These are phyloP conservation scores for Leishmania aethiopica DNA, from an alignment of 208 protist genomes.

Conservation along the genomic window DNA sequence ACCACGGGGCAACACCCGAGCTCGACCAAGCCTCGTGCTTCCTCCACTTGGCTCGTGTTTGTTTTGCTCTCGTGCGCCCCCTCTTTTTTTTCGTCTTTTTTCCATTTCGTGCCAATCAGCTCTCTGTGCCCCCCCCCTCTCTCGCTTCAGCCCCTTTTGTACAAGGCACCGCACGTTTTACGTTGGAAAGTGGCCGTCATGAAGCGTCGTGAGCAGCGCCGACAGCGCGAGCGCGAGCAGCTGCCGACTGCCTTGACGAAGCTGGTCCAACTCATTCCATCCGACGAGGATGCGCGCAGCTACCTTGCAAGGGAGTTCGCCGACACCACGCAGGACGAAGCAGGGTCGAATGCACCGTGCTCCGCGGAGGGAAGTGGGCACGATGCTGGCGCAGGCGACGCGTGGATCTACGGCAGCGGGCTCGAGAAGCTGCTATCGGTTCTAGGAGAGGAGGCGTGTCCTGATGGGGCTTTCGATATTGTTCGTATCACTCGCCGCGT, in stretches of 20 bases:
- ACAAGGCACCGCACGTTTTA: neutral
- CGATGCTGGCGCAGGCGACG: conserved; percentile 18
- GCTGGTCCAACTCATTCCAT: conserved; percentile 52
- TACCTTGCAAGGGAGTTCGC: conserved; percentile 42
- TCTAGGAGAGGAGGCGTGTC: conserved; percentile 54
- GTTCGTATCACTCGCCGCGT: conserved; percentile 69
- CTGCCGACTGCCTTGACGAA: conserved; percentile 50
- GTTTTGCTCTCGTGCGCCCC: neutral
- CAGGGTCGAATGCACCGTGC: conserved; percentile 1
- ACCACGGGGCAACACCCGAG: neutral
- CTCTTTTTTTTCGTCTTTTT: neutral
- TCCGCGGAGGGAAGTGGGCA: neutral
- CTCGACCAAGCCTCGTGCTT: neutral
- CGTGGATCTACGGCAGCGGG: conserved; percentile 54
- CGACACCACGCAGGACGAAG: neutral
- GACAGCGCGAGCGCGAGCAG: conserved; percentile 71
- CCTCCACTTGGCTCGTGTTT: neutral
- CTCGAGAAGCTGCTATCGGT: conserved; percentile 53
- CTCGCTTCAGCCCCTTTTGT: neutral
- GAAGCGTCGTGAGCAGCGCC: conserved; percentile 63
- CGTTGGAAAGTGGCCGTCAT: conserved; percentile 26
- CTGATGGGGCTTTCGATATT: conserved; percentile 57
- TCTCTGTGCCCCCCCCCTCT: neutral
- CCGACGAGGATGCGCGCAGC: conserved; percentile 44
- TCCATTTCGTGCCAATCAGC: neutral